Evolutionary conservation across 306 rosid species (phyloP).

Genomic region (Pyrus bretschneideri): DNA sequence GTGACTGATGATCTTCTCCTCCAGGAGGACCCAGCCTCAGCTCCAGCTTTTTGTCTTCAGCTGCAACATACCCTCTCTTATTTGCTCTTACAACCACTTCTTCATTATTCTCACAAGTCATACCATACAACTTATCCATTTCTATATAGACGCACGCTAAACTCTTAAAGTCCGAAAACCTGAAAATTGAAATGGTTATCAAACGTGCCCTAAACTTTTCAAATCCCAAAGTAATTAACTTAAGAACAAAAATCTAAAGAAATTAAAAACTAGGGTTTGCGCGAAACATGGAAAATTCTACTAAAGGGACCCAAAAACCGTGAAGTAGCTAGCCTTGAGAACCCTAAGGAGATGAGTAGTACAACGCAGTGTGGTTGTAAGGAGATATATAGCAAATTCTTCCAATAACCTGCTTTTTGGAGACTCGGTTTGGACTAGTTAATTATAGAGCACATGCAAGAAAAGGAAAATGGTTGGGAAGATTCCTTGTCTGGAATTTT

Average conservation of each 20-base stretch:
- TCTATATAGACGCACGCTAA: neutral
- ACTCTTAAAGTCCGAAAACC: neutral
- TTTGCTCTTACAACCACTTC: slow-evolving; percentile 8
- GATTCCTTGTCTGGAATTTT: slow-evolving; percentile 14
- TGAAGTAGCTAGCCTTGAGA: neutral
- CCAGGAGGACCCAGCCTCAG: slow-evolving; percentile 39
- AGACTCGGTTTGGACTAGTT: neutral
- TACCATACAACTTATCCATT: slow-evolving; percentile 12
- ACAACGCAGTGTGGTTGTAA: neutral
- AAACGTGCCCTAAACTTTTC: neutral
- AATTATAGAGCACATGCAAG: neutral
- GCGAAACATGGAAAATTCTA: neutral
- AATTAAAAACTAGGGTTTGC: neutral
- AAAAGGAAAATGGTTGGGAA: slow-evolving; percentile 1
- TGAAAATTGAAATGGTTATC: neutral
- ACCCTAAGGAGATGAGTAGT: neutral
- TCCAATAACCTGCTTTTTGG: slow-evolving; percentile 3
- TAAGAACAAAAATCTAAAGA: neutral
- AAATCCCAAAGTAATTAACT: neutral
- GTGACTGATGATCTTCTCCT: slow-evolving; percentile 21
- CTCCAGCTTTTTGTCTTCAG: slow-evolving; percentile 32
- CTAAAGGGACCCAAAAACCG: neutral
- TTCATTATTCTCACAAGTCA: neutral
- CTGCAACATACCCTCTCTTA: slow-evolving; percentile 20
- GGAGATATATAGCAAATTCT: slow-evolving; percentile 8